Evolutionary conservation across 371 early-diverging fungal genomes (phyloP).

Genomic region (Rhizopus arrhizus): DNA sequence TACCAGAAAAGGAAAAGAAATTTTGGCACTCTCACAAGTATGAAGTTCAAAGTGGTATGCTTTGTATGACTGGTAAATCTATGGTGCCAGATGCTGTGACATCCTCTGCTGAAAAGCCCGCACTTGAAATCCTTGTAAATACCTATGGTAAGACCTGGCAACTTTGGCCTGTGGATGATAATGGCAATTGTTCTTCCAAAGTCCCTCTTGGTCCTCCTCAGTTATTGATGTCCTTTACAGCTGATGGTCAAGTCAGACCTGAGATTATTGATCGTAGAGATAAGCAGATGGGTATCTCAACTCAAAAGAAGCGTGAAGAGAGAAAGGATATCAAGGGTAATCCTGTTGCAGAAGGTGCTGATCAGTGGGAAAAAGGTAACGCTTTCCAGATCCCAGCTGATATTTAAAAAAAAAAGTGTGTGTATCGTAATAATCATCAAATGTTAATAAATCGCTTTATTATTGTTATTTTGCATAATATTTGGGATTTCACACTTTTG

Average conservation of each 20-base stretch:
- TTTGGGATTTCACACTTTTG: no score
- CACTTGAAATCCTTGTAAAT: constrained; percentile 31
- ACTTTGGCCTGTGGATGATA: constrained; percentile 40
- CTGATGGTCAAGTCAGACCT: constrained; percentile 22
- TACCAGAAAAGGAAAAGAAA: constrained; percentile 46
- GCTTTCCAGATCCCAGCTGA: constrained; percentile 1
- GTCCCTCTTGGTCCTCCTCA: constrained; percentile 29
- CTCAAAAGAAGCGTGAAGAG: background rate
- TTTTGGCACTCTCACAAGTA: constrained; percentile 55
- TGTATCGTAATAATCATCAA: no score
- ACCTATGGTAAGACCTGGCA: constrained; percentile 42
- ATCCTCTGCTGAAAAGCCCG: constrained; percentile 22
- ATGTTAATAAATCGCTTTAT: no score
- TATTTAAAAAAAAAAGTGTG: background rate
- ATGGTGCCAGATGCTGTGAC: constrained; percentile 27
- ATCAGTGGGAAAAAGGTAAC: background rate
- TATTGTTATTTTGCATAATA: background rate
- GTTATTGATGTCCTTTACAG: constrained; percentile 26
- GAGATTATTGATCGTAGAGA: background rate
- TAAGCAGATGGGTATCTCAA: background rate
- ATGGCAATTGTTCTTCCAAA: constrained; percentile 14
- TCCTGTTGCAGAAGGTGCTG: constrained; percentile 1
- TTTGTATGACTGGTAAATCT: constrained; percentile 19
- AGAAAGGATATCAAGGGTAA: constrained; percentile 2
- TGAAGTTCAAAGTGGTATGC: constrained; percentile 43